Percentiles rank a stretch among this genome's conserved stretches.
phyloP scores from a whole-genome alignment of 106 monocot genomes.

The Narthecium ossifragum region DNA sequence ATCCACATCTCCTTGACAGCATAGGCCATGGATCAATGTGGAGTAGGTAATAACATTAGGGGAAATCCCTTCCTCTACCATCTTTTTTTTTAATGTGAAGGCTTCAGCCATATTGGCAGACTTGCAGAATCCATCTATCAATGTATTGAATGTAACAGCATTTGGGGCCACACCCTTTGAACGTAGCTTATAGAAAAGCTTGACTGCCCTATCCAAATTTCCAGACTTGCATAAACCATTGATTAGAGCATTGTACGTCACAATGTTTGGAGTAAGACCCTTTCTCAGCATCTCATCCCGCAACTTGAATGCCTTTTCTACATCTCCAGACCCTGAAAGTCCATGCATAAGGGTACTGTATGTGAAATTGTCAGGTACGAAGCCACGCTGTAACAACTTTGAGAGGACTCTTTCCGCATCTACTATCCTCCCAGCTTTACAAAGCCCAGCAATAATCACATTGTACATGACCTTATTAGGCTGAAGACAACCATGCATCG shows the following conservation, averaged over 20 bases:
- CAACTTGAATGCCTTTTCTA: slow-evolving; percentile 65
- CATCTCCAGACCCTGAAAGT: slow-evolving; percentile 36
- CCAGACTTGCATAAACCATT: slow-evolving; percentile 91
- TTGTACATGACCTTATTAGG: slow-evolving; percentile 64
- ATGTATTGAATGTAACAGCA: slow-evolving; percentile 68
- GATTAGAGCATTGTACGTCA: slow-evolving; percentile 83
- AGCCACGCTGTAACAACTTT: slow-evolving; percentile 36
- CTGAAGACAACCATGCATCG: slow-evolving; percentile 13
- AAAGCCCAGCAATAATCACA: slow-evolving; percentile 68
- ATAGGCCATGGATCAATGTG: slow-evolving; percentile 70
- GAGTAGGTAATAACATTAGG: slow-evolving; percentile 80
- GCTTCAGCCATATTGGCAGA: slow-evolving; percentile 58
- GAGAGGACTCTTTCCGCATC: slow-evolving; percentile 57
- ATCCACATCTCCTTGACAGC: slow-evolving; percentile 55
- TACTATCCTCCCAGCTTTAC: slow-evolving; percentile 47
- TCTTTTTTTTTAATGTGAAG: slow-evolving; percentile 69
- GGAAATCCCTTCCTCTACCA: slow-evolving; percentile 57
- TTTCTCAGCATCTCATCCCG: slow-evolving; percentile 72
- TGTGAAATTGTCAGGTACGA: slow-evolving; percentile 71
- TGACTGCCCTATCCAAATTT: slow-evolving; percentile 66
- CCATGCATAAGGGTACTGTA: slow-evolving; percentile 87
- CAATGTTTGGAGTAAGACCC: slow-evolving; percentile 56
- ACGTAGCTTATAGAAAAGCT: slow-evolving; percentile 69
- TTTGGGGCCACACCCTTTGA: slow-evolving; percentile 58
- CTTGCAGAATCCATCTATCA: slow-evolving; percentile 81